Conservation (phyloP, 164 flowering plant genomes). For the Vitis riparia region DNA sequence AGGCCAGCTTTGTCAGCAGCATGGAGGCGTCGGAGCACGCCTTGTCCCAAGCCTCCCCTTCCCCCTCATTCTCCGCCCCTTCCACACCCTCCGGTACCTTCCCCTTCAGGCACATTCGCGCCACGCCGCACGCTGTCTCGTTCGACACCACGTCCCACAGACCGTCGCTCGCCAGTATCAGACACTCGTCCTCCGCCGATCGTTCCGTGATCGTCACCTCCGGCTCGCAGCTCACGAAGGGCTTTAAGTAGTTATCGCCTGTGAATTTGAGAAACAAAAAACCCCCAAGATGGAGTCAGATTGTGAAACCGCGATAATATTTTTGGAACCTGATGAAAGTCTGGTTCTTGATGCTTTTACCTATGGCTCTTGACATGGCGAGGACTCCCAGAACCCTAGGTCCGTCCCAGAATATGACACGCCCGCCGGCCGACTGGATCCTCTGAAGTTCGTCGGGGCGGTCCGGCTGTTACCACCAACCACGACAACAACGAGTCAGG, state of each 20-base stretch:
- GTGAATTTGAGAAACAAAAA: background rate
- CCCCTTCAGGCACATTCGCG: constrained; percentile 49
- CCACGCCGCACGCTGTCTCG: constrained; percentile 60
- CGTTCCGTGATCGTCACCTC: constrained; percentile 59
- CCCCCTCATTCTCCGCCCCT: background rate
- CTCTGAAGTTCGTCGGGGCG: constrained; percentile 75
- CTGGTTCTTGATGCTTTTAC: constrained; percentile 14
- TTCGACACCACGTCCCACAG: constrained; percentile 75
- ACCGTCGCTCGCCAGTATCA: constrained; percentile 68
- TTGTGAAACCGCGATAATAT: too few relatives aligned
- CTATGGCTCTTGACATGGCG: constrained; percentile 93
- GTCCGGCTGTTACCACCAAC: constrained; percentile 55
- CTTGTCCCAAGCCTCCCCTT: constrained; percentile 25
- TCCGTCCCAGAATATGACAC: constrained; percentile 83
- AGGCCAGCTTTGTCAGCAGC: constrained; percentile 76
- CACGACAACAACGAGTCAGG: background rate
- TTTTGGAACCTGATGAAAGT: too few relatives aligned
- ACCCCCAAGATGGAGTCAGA: too few relatives aligned
- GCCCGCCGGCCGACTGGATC: constrained; percentile 76
- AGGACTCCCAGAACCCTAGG: constrained; percentile 80
- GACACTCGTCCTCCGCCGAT: constrained; percentile 48
- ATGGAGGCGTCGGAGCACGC: constrained; percentile 68
- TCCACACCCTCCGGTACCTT: background rate
- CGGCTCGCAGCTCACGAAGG: constrained; percentile 61
- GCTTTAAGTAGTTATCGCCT: constrained; percentile 69